These are phyloP conservation scores for Globisporangium uncinulatum DNA, from an alignment of 352 stramenopile genomes.

Conservation along the genomic window DNA sequence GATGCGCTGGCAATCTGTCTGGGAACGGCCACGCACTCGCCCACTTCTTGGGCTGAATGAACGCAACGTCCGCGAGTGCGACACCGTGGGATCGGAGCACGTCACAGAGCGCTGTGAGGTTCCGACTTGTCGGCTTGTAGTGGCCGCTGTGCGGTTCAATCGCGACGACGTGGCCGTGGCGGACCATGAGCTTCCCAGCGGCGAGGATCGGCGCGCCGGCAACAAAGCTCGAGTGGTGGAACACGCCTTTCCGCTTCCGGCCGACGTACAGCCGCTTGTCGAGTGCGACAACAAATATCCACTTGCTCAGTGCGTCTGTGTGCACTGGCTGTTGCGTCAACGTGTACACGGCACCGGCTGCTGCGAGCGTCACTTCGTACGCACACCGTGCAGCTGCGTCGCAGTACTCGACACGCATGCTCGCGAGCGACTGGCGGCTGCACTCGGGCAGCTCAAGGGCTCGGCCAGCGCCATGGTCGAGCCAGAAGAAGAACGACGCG, in stretches of 20 bases:
- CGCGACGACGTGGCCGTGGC: conserved; percentile 42
- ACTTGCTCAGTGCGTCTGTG: conserved; percentile 62
- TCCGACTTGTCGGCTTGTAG: conserved; percentile 58
- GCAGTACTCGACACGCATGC: conserved; percentile 53
- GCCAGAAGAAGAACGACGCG: conserved; percentile 65
- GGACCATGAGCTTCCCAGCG: conserved; percentile 65
- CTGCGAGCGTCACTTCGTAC: conserved; percentile 26
- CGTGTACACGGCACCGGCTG: conserved; percentile 16
- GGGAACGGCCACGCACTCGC: conserved; percentile 51
- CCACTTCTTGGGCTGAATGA: conserved; percentile 67
- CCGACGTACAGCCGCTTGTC: conserved; percentile 41
- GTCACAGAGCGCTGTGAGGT: conserved; percentile 35
- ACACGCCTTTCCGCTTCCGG: conserved; percentile 64
- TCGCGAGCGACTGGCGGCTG: conserved; percentile 33
- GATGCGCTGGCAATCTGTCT: conserved; percentile 13
- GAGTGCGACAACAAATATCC: conserved; percentile 66
- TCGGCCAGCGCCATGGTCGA: conserved; percentile 47
- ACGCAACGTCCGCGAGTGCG: conserved; percentile 34
- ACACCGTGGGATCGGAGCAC: conserved; percentile 27
- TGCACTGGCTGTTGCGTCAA: conserved; percentile 29
- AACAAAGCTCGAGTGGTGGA: conserved; percentile 80
- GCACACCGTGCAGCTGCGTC: conserved; percentile 24
- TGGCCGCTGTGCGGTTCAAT: conserved; percentile 73
- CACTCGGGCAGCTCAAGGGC: conserved; percentile 50
- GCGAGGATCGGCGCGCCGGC: conserved; percentile 49